These are phyloP conservation scores for Seminavis robusta DNA, from an alignment of 108 stramenopile genomes.

Conservation along the genomic window DNA sequence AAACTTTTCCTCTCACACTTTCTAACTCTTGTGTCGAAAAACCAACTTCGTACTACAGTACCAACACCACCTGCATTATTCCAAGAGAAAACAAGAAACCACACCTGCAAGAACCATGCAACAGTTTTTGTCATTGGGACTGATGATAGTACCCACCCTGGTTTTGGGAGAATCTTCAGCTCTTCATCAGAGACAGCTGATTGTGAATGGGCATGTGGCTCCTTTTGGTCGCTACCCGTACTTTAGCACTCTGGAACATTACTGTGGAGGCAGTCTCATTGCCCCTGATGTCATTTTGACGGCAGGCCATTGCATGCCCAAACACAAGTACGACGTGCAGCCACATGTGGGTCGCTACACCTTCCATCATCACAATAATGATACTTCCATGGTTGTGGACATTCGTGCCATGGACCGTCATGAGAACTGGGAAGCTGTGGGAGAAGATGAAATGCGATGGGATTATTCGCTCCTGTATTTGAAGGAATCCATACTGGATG, in stretches of 20 bases:
- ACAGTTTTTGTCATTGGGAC: no score
- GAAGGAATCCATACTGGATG: constrained; percentile 9
- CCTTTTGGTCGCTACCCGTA: constrained; percentile 28
- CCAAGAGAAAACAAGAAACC: no score
- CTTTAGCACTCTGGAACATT: constrained; percentile 22
- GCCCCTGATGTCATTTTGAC: constrained; percentile 17
- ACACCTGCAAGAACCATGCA: no score
- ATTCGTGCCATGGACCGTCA: no score
- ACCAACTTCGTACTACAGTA: no score
- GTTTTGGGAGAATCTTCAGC: no score
- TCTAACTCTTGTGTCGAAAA: no score
- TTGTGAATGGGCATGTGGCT: constrained; percentile 38
- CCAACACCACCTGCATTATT: no score
- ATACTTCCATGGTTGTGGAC: no score
- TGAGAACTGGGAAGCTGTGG: no score
- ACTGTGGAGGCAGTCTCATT: constrained; percentile 24
- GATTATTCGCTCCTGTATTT: constrained; percentile 11
- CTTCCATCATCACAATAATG: background rate
- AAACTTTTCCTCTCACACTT: no score
- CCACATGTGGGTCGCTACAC: constrained; percentile 6
- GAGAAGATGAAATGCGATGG: constrained; percentile 15
- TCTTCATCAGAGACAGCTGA: constrained; percentile 21
- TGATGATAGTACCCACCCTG: no score
- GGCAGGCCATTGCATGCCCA: constrained; percentile 16
- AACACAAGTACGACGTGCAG: background rate